Base-by-base conservation (phyloP, 2,329 filamentous ascomycete species). In the Paecilomyces sp. region DNA sequence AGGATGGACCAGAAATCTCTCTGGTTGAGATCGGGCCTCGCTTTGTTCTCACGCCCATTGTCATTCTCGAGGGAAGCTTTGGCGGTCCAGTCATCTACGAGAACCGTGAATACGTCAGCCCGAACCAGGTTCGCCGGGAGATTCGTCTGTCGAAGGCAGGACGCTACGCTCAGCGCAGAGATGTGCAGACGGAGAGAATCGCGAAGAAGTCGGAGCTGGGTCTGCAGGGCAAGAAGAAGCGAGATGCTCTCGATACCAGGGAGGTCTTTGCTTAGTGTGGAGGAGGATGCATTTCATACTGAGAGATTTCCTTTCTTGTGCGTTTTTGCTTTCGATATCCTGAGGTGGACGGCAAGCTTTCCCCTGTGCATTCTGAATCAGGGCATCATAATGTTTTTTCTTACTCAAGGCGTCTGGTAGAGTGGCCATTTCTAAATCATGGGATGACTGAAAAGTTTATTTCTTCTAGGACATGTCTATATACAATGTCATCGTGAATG, bases 71-170 rank as follows among this genome's bases (percentile, higher is more conserved):
- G 74, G 92, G 91, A 52, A 92, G 90, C 62, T 97, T 99, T 68
- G 93, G 93, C 58, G 94, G 94, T 0, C 93, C 94, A 2, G 91
- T 97, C 65, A 95, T 99, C 71, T 99, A 96, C 78, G 91, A 97
- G 81, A 97, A 97, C 80, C 94, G 91, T 82, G 89, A 96, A 74
- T 99, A 96, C 69, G 90, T 99, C 58, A 94, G 89, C 66, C 94
- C 94, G 9, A 99, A 99, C 84, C 91, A 97, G 77, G 86, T 97
- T 64, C 84, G 94, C 65, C 82, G 91, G 50, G 94, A 97, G 64
- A 76, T 96, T 66, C 83, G 91, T 67, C 81, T 85, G 76, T 81
- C 84, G 66, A 92, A 91, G 80, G 91, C 92, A 0, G 84, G 85
- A 55, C 86, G 86, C 66, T 93, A 95, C 78, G 90, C 90, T 66